phyloP scores from a whole-genome alignment of 2,329 filamentous ascomycete species.

The Aspergillus candidus region DNA sequence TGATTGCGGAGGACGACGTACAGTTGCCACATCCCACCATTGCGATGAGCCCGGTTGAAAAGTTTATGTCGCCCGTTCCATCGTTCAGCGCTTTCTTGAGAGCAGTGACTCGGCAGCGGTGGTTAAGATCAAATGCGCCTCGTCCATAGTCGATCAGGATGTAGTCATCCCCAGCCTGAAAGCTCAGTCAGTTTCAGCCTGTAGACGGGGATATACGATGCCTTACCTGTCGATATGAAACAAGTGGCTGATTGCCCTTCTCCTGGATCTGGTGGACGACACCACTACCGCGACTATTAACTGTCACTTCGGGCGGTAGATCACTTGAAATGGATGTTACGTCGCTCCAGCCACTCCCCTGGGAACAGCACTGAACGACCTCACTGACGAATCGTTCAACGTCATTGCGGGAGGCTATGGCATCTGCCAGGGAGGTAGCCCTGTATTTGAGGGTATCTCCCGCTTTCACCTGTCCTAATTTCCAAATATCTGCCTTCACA shows the following conservation, averaged over 20 bases:
- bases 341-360: conserved; percentile 23
- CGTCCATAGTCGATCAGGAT: conserved; percentile 54
- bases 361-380: conserved; percentile 38
- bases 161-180: conserved; percentile 45
- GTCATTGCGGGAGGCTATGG: conserved; percentile 40
- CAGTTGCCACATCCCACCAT: conserved; percentile 47
- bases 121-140: conserved; percentile 52
- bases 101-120: conserved; percentile 51
- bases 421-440: conserved; percentile 48
- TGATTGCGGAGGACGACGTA: conserved; percentile 8
- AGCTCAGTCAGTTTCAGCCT: not conserved
- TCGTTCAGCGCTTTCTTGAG: conserved; percentile 45
- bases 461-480: conserved; percentile 56
- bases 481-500: conserved; percentile 55
- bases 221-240: conserved; percentile 38
- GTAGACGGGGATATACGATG: not conserved
- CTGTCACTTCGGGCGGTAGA: conserved; percentile 14
- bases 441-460: conserved; percentile 51
- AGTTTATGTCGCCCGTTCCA: conserved; percentile 27
- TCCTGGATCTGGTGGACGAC: conserved; percentile 32
- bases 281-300: conserved; percentile 22
- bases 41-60: conserved; percentile 42
- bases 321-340: conserved; percentile 28
- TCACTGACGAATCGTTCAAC: conserved; percentile 42
- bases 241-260: conserved; percentile 31